phyloP scores from a whole-genome alignment of 306 rosid genomes.

The Betula pendula region DNA sequence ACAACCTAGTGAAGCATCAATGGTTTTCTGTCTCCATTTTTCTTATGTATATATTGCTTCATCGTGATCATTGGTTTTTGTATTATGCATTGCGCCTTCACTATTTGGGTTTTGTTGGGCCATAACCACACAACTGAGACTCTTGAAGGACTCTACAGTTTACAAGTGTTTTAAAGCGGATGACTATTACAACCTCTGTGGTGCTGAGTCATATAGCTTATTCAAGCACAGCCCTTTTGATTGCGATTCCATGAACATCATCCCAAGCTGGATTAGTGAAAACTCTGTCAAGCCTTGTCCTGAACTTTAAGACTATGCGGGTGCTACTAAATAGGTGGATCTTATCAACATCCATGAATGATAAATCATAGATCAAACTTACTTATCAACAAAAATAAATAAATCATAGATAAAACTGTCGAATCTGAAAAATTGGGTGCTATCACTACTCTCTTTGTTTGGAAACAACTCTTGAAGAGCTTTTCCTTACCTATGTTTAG shows the following conservation, averaged over 20 bases:
- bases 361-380: too few relatives aligned
- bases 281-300: too few relatives aligned
- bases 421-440: too few relatives aligned
- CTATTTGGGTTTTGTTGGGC: slow-evolving; percentile 1
- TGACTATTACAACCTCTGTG: background rate
- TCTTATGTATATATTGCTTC: background rate
- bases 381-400: too few relatives aligned
- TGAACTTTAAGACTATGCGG: too few relatives aligned
- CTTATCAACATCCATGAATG: too few relatives aligned
- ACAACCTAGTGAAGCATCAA: background rate
- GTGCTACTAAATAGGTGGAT: too few relatives aligned
- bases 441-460: too few relatives aligned
- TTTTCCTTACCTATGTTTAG: too few relatives aligned
- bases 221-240: background rate
- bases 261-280: too few relatives aligned
- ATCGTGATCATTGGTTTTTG: background rate
- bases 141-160: background rate
- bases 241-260: background rate
- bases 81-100: background rate
- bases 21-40: background rate
- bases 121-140: background rate
- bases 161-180: background rate
- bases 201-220: background rate
- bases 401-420: too few relatives aligned
- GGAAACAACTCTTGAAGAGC: too few relatives aligned